Percentiles rank a stretch among this genome's conserved stretches.
These are phyloP conservation scores for Skeletonema marinoi DNA, from an alignment of 108 stramenopile species.

Conservation along the genomic window DNA sequence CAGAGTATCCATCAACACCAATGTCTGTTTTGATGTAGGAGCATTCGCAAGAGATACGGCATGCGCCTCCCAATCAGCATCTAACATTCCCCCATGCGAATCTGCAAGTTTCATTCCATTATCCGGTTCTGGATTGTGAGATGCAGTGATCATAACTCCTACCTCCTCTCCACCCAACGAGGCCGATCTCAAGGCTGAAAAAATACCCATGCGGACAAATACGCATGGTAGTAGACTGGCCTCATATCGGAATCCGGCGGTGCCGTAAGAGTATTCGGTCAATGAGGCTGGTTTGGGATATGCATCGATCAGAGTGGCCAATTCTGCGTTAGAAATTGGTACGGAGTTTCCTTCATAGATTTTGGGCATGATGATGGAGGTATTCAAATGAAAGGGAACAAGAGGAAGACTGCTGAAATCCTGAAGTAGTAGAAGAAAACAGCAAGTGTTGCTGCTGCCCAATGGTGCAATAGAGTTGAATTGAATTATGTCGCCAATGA, in stretches of 20 bases:
- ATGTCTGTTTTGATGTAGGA: slow-evolving; percentile 29
- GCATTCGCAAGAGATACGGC: slow-evolving; percentile 77
- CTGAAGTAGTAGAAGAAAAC: too few species aligned
- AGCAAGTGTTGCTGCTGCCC: too few species aligned
- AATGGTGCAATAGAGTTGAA: too few species aligned
- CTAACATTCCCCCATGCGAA: slow-evolving; percentile 93
- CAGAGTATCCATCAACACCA: slow-evolving; percentile 34
- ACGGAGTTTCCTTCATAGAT: slow-evolving; percentile 33
- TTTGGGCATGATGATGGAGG: slow-evolving; percentile 25
- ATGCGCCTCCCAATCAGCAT: slow-evolving; percentile 71
- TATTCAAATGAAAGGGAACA: not conserved
- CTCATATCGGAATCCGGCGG: slow-evolving; percentile 82
- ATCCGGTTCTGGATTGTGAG: slow-evolving; percentile 92
- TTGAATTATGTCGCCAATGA: too few species aligned
- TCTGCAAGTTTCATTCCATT: slow-evolving; percentile 98
- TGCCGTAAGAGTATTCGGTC: slow-evolving; percentile 65
- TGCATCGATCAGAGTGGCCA: slow-evolving; percentile 32
- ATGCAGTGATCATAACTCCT: slow-evolving; percentile 98
- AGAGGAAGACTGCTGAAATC: not conserved
- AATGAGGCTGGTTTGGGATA: slow-evolving; percentile 42
- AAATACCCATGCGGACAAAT: slow-evolving; percentile 75
- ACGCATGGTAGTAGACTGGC: slow-evolving; percentile 57
- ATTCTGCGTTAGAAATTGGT: slow-evolving; percentile 27
- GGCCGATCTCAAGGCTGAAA: slow-evolving; percentile 52
- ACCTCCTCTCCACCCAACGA: slow-evolving; percentile 49